Evolutionary conservation across 2,329 filamentous ascomycete species (phyloP).

Genomic region (Pyrenochaeta sp.): DNA sequence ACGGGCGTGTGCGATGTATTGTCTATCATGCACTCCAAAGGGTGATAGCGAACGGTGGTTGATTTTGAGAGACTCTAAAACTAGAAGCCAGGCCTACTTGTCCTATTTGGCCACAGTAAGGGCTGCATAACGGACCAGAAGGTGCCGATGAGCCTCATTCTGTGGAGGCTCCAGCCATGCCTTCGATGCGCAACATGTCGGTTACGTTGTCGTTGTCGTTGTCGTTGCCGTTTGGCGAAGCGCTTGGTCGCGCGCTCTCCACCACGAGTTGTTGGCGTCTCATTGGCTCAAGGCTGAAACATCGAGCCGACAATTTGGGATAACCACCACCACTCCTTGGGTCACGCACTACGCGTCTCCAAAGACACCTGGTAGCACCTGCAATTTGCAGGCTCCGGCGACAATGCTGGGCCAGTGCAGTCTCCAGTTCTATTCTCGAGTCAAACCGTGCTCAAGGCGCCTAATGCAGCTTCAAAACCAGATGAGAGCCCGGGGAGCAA

Average conservation of each 20-base stretch:
- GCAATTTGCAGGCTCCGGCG: conserved; percentile 30
- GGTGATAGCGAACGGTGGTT: too few species aligned
- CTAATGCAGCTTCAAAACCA: conserved; percentile 51
- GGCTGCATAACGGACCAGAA: not conserved
- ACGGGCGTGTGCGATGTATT: too few species aligned
- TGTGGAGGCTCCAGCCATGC: not conserved
- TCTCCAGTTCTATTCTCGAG: conserved; percentile 33
- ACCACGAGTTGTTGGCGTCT: conserved; percentile 16
- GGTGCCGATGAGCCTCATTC: conserved; percentile 18
- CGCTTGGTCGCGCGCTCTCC: conserved; percentile 21
- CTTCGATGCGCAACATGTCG: conserved; percentile 13
- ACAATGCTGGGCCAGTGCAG: conserved; percentile 45
- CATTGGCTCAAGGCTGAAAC: conserved; percentile 43
- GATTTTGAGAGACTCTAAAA: not conserved
- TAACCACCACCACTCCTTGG: conserved; percentile 42
- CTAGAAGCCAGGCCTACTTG: not conserved
- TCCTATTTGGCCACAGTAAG: not conserved
- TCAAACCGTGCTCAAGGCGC: conserved; percentile 50
- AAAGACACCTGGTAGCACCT: conserved; percentile 30
- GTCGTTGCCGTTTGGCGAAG: conserved; percentile 25
- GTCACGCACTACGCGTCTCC: conserved; percentile 20
- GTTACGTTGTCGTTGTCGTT: conserved; percentile 9
- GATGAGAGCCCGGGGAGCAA: conserved; percentile 31
- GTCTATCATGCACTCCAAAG: not conserved
- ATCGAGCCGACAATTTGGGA: conserved; percentile 18